phyloP scores from a whole-genome alignment of 768 basidiomycete species.

The Thelephora aurantiotincta region DNA sequence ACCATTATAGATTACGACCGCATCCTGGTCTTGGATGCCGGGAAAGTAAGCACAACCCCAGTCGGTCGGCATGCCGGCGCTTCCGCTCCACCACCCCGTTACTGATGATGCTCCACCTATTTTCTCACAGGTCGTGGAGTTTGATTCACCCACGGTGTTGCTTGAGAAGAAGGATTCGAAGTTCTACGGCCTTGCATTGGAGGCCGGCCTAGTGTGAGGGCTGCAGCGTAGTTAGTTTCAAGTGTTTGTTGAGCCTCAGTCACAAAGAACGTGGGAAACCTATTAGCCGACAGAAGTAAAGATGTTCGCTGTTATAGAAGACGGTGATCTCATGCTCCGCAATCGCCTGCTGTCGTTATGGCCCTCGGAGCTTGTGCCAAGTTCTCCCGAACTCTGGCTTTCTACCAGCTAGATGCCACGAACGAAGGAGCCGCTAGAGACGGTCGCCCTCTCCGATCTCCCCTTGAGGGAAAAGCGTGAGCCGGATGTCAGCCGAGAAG shows the following conservation, averaged over 20 bases:
- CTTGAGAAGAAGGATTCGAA: slow-evolving; percentile 40
- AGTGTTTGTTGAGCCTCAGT: neutral
- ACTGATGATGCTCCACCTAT: slow-evolving; percentile 3
- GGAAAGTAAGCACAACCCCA: slow-evolving; percentile 30
- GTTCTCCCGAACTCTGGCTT: too few species aligned
- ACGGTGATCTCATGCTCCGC: too few species aligned
- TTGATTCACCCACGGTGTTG: slow-evolving; percentile 54
- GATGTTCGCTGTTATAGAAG: too few species aligned
- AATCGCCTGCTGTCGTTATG: too few species aligned
- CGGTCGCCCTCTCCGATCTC: too few species aligned
- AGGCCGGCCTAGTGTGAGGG: slow-evolving; percentile 36
- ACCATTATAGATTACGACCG: slow-evolving; percentile 75
- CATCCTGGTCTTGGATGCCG: slow-evolving; percentile 71
- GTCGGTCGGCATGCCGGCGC: too few species aligned
- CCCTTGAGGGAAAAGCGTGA: too few species aligned
- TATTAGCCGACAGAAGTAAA: too few species aligned
- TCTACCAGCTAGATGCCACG: too few species aligned
- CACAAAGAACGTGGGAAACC: neutral
- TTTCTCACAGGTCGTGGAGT: slow-evolving; percentile 50
- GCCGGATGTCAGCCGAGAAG: too few species aligned
- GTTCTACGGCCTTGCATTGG: slow-evolving; percentile 50
- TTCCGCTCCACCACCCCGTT: neutral
- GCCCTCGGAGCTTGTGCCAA: too few species aligned
- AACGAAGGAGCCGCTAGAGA: too few species aligned
- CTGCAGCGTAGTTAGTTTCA: neutral